phyloP scores from a whole-genome alignment of 768 basidiomycete species.

The Russula virescens region DNA sequence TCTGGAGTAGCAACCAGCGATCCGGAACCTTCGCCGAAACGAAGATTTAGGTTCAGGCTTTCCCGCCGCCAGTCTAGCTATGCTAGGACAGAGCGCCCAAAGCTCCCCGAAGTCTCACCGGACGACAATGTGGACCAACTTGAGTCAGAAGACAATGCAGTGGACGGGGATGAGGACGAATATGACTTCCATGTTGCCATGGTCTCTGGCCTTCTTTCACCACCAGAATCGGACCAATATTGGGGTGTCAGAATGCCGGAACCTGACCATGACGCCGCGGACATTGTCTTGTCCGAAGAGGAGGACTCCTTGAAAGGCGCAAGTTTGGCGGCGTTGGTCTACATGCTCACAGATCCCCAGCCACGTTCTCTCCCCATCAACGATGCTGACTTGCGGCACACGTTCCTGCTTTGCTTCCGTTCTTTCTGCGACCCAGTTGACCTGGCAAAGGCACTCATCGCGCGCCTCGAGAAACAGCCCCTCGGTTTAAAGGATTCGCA shows the following conservation, averaged over 20 bases:
- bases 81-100: background rate
- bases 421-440: slow-evolving; percentile 12
- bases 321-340: slow-evolving; percentile 9
- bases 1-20: background rate
- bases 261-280: slow-evolving; percentile 3
- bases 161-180: slow-evolving; percentile 12
- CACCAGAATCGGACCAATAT: background rate
- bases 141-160: background rate
- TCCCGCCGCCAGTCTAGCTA: slow-evolving; percentile 4
- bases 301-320: slow-evolving; percentile 4
- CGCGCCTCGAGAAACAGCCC: slow-evolving; percentile 13
- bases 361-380: background rate
- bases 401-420: slow-evolving; percentile 16
- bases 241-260: slow-evolving; percentile 14
- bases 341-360: slow-evolving; percentile 16
- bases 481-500: slow-evolving; percentile 2
- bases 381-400: background rate
- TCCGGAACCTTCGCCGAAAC: slow-evolving; percentile 5
- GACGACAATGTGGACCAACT: background rate
- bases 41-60: slow-evolving; percentile 8
- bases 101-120: background rate
- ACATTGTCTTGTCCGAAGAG: slow-evolving; percentile 2
- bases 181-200: slow-evolving; percentile 4
- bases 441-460: slow-evolving; percentile 11
- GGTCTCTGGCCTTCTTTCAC: slow-evolving; percentile 8